Evolutionary conservation across 208 protist genomes (phyloP), one percentile per base, ranked within the genome.

Genomic region (Leishmania martiniquensis): DNA sequence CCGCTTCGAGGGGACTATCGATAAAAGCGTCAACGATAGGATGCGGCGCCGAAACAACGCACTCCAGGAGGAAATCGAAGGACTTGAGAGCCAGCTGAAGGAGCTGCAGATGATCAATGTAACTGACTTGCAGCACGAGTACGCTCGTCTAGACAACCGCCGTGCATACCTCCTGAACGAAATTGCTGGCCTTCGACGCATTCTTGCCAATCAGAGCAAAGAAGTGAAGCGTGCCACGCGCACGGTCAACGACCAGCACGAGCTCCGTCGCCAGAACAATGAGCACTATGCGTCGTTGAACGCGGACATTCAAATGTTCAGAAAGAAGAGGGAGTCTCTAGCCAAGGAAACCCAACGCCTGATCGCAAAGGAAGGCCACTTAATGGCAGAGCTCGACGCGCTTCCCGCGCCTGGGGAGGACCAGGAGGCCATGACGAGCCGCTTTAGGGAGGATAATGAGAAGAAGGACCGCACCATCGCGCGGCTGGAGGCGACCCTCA

Each of bases 111-210:
- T 57, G 15, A 77, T 90, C 34, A 95, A 94, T 72, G 86, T 91
- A 22, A 82, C 85, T 0, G 90, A 97, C 65, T 87, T 93, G 57
- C 84, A 93, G 76, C 86, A 95, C 68, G 78, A 91, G 65, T 97
- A 88, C 75, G 84, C 84, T 62, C 82, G 84, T 20, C 83, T 97
- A 44, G 87, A 93, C 69, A 81, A 75, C 13, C 86, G 87, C 51
- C 80, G 91, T 66, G 88, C 85, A 3, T 82, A 93, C 62, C 71
- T 96, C 39, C 81, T 88, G 66, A 95, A 96, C 80, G 94, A 97
- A 76, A 93, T 87, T 60, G 86, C 88, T 12, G 84, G 91, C 54
- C 82, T 97, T n/a, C 85, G 84, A 3, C 94, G 91, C 71, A 87
- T 97, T 76, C 83, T 93, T n/a, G 88, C 76, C 15, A 93, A 97